A percentile compares a stretch with the other conserved stretches of the same genome.
Evolutionary conservation across 768 basidiomycete species (phyloP).

Genomic region (Lyophyllum semitale): DNA sequence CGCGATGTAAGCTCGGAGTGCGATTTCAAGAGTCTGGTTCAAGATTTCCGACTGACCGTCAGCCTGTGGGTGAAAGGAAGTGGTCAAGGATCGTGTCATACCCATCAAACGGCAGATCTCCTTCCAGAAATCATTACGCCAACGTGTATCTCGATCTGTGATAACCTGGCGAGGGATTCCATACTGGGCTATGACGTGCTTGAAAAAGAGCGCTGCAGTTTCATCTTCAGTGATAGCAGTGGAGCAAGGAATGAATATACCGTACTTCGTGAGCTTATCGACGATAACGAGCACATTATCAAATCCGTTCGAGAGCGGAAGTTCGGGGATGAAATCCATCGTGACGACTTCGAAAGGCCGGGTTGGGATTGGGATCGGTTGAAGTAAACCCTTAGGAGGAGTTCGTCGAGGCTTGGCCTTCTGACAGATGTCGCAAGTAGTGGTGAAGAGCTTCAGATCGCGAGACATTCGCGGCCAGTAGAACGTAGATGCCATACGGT

Average conservation of each 20-base stretch:
- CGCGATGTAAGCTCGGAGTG: slow-evolving; percentile 29
- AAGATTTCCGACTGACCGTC: too few species aligned
- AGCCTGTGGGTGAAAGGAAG: slow-evolving; percentile 31
- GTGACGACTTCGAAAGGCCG: slow-evolving; percentile 31
- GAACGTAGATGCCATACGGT: slow-evolving; percentile 20
- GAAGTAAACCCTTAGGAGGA: slow-evolving; percentile 31
- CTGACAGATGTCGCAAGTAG: slow-evolving; percentile 28
- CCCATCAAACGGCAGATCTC: slow-evolving; percentile 27
- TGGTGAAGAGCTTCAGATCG: slow-evolving; percentile 20
- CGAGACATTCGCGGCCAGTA: slow-evolving; percentile 35
- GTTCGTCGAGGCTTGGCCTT: slow-evolving; percentile 26
- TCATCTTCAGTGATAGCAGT: slow-evolving; percentile 24
- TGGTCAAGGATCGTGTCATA: slow-evolving; percentile 27
- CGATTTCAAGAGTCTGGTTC: too few species aligned
- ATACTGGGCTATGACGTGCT: slow-evolving; percentile 25
- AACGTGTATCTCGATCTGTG: slow-evolving; percentile 27
- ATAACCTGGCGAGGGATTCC: slow-evolving; percentile 30
- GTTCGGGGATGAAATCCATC: slow-evolving; percentile 37
- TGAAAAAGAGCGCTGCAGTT: too few species aligned
- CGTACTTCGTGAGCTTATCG: too few species aligned
- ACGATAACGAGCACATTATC: slow-evolving; percentile 35
- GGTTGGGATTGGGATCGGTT: slow-evolving; percentile 33
- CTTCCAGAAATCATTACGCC: slow-evolving; percentile 26
- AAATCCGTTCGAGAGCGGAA: slow-evolving; percentile 30
- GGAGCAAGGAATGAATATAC: slow-evolving; percentile 36